phyloP scores from a whole-genome alignment of 768 basidiomycete species.

The Lactarius hengduanensis region DNA sequence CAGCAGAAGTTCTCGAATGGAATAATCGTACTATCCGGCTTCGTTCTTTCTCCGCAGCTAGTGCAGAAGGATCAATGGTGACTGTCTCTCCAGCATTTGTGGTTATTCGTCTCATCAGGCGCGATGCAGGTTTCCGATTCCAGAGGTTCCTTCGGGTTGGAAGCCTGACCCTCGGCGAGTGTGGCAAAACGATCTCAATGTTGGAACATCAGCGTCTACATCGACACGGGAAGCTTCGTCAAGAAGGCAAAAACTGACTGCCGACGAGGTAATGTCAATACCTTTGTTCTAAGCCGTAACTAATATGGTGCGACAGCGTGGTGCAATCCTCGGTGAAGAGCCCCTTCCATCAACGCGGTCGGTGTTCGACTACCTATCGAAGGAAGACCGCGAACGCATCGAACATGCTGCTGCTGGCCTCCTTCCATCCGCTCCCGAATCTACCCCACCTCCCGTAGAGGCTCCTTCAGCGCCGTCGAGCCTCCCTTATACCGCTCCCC shows the following conservation, averaged over 20 bases:
- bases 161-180: slow-evolving; percentile 77
- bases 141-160: slow-evolving; percentile 84
- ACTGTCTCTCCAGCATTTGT: slow-evolving; percentile 30
- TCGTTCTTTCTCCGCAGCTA: slow-evolving; percentile 64
- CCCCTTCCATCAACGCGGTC: slow-evolving; percentile 71
- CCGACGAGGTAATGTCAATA: slow-evolving; percentile 15
- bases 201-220: slow-evolving; percentile 41
- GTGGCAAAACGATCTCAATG: slow-evolving; percentile 51
- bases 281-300: too few relatives aligned
- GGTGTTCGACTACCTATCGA: slow-evolving; percentile 92
- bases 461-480: slow-evolving; percentile 35
- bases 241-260: slow-evolving; percentile 34
- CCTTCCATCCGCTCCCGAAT: slow-evolving; percentile 31
- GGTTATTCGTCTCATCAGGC: slow-evolving; percentile 28
- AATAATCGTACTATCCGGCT: slow-evolving; percentile 67
- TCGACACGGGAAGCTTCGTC: slow-evolving; percentile 54
- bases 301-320: slow-evolving; percentile 55
- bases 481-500: slow-evolving; percentile 55
- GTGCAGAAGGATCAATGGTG: slow-evolving; percentile 71
- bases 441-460: slow-evolving; percentile 33
- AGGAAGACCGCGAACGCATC: slow-evolving; percentile 87
- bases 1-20: slow-evolving; percentile 70
- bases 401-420: slow-evolving; percentile 48
- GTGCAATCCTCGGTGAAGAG: slow-evolving; percentile 78
- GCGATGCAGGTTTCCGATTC: slow-evolving; percentile 70